Base-by-base conservation (phyloP, 2,329 filamentous ascomycete species). In the Stachybotrys elegans region DNA sequence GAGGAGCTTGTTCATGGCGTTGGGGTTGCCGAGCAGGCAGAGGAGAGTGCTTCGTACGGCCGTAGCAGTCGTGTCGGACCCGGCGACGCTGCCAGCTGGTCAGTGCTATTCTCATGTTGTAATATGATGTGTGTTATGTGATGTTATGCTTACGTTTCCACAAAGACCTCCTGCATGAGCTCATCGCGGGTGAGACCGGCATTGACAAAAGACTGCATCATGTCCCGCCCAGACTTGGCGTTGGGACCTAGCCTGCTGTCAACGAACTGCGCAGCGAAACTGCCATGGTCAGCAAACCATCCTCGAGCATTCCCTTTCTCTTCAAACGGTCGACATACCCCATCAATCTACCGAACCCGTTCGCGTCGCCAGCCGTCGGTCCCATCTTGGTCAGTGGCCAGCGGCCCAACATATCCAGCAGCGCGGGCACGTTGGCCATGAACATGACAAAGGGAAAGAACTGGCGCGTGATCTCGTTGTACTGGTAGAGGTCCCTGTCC, bases 41-140 rank as follows among this genome's bases (percentile, higher is more conserved):
- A 81, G 66, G 42, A 81, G 49, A 2, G 70, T 76, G 27, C 70
- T 65, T 3, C 78, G 71, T 11, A 83, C 69, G 2, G 70, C 70
- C 1, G 74, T 76, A 0, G 79, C 75, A 0, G 77, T 78, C 3
- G 76, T 80, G 48, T 82, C 78, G 1, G 75, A 76, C 4, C 78
- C 79, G 5, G 77, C 78, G 6, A 78, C 63, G 32, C 69, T 69
- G 38, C 40, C n/a, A n/a, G 16, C 2, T 36, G 4, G 1, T 0
- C 2, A 0, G 1, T 11, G 51, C 29, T 45, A 40, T 3, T 0
- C 5, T 2, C 2, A 4, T 13, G 2, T 6, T 12, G 5, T 5
- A 22, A 16, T 1, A 6, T 8, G 1, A 2, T 11, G 4, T 22
- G 11, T 21, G 9, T n/a, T 5, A 5, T 0, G 0, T 4, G 16